These are phyloP conservation scores for Eucalyptus regnans DNA, from an alignment of 345 rosid genomes.

Conservation along the genomic window DNA sequence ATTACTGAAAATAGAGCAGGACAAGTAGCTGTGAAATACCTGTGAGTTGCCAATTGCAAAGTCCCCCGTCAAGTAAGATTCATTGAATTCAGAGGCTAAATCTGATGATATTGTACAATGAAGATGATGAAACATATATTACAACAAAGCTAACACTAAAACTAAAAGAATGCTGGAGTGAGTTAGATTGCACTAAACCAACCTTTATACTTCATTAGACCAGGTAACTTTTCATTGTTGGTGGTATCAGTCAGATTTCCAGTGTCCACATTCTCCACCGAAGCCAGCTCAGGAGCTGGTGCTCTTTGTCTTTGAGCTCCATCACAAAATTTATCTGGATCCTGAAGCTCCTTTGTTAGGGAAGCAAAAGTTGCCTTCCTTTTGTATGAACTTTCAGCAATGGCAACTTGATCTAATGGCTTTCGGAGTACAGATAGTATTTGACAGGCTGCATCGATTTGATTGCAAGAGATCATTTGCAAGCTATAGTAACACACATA, in stretches of 20 bases:
- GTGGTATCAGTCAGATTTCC: not conserved
- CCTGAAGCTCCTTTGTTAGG: not conserved
- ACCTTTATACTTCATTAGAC: not conserved
- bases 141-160: not conserved
- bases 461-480: not conserved
- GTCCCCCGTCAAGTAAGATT: not conserved
- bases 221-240: not conserved
- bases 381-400: conserved; percentile 1
- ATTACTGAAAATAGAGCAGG: not conserved
- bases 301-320: not conserved
- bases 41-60: not conserved
- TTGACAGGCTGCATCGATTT: conserved; percentile 35
- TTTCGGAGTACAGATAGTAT: conserved; percentile 62
- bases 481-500: not conserved
- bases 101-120: not conserved
- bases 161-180: not conserved
- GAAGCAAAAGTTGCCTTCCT: not conserved
- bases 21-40: not conserved
- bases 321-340: not conserved
- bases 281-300: not conserved
- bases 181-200: not conserved
- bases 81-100: not conserved
- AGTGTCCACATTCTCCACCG: not conserved
- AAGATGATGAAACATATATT: not conserved
- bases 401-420: conserved; percentile 8